phyloP scores from a whole-genome alignment of 2,329 filamentous ascomycete species.

The Paecilomyces niveus region DNA sequence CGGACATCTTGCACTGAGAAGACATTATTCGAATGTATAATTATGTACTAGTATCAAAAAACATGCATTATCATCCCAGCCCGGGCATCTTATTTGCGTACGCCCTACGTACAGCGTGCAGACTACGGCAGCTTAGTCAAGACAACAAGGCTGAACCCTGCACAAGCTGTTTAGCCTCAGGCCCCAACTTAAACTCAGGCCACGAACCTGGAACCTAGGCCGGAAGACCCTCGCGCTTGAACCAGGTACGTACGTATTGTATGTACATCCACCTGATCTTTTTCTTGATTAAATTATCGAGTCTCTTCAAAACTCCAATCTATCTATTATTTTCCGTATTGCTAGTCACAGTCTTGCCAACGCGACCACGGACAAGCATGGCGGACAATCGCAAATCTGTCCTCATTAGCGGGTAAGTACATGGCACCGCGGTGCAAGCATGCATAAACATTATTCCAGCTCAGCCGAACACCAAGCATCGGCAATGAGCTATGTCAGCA shows the following conservation, averaged over 20 bases:
- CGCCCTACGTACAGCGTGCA: too few relatives aligned
- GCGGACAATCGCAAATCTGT: constrained; percentile 30
- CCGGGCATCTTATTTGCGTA: too few relatives aligned
- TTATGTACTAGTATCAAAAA: too few relatives aligned
- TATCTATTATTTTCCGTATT: too few relatives aligned
- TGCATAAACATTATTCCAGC: neutral
- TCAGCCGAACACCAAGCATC: neutral
- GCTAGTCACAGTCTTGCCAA: neutral
- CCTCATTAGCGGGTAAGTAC: constrained; percentile 36
- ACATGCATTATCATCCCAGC: too few relatives aligned
- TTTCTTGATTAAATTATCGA: neutral
- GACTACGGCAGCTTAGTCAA: too few relatives aligned
- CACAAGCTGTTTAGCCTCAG: too few relatives aligned
- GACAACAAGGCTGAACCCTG: too few relatives aligned
- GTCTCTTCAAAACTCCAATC: neutral
- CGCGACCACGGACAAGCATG: neutral
- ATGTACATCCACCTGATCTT: neutral
- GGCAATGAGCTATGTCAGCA: neutral
- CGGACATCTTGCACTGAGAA: too few relatives aligned
- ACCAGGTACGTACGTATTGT: neutral
- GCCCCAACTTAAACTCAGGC: neutral
- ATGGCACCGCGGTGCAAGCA: neutral
- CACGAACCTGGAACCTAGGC: neutral
- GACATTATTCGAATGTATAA: too few relatives aligned
- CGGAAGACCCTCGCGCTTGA: neutral